A percentile compares a stretch with the other conserved stretches of the same genome.
These are phyloP conservation scores for Russula dissimulans DNA, from an alignment of 768 basidiomycete species.

Conservation along the genomic window DNA sequence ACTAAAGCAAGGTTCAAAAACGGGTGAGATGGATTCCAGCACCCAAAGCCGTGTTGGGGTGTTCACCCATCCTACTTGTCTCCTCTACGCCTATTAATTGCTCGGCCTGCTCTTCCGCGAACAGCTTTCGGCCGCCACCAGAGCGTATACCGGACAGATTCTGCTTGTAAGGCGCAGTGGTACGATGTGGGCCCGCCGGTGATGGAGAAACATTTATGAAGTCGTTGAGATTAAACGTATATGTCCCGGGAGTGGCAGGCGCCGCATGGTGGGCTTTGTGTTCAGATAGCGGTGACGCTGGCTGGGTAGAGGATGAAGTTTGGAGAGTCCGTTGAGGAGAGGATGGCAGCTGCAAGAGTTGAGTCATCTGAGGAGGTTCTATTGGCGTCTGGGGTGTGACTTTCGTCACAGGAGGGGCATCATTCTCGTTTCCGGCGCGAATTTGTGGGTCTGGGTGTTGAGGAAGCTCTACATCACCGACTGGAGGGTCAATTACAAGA, in stretches of 20 bases:
- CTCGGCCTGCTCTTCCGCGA: conserved; percentile 18
- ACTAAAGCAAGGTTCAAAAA: conserved; percentile 8
- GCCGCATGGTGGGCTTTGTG: conserved; percentile 9
- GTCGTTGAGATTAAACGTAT: conserved; percentile 21
- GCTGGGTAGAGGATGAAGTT: background rate
- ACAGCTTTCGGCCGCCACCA: conserved; percentile 18
- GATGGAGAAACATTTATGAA: conserved; percentile 22
- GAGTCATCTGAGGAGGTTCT: background rate
- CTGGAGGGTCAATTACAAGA: conserved; percentile 1
- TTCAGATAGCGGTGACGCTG: conserved; percentile 9
- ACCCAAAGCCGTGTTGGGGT: conserved; percentile 15
- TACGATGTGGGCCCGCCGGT: conserved; percentile 16
- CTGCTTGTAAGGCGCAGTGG: conserved; percentile 12
- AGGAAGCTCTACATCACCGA: conserved; percentile 8
- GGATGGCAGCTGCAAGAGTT: conserved; percentile 13
- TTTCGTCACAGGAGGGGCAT: conserved; percentile 8
- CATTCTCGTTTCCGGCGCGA: background rate
- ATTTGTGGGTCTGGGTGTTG: background rate
- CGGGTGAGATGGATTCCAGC: conserved; percentile 19
- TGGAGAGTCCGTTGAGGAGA: conserved; percentile 9
- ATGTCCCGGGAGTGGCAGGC: conserved; percentile 19
- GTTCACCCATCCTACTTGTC: conserved; percentile 7
- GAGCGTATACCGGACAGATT: conserved; percentile 17
- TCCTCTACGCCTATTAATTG: conserved; percentile 10
- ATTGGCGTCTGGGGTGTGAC: conserved; percentile 19